These are phyloP conservation scores for Populus davidiana DNA, from an alignment of 345 rosid species.

Conservation along the genomic window DNA sequence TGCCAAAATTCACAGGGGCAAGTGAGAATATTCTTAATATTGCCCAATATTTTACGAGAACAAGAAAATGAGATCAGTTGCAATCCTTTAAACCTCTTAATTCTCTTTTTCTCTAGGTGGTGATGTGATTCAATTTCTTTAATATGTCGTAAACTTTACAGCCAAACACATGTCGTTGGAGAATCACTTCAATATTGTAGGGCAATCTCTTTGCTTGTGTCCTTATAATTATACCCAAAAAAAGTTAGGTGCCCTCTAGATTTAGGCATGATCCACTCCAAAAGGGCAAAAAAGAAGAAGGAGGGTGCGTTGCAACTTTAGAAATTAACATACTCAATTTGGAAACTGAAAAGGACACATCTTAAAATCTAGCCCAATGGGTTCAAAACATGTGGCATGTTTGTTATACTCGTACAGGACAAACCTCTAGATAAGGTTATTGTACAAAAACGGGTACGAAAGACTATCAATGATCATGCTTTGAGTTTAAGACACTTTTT, in stretches of 20 bases:
- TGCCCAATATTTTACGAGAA: too few relatives aligned
- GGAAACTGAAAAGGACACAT: background rate
- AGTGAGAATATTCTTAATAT: too few relatives aligned
- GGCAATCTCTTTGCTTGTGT: background rate
- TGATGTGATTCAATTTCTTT: background rate
- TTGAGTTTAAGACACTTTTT: background rate
- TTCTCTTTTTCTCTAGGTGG: background rate
- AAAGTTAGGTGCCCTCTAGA: background rate
- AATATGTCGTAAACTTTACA: background rate
- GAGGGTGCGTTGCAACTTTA: constrained; percentile 15
- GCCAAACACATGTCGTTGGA: background rate
- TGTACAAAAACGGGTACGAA: background rate
- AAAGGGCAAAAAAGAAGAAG: background rate
- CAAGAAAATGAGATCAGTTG: too few relatives aligned
- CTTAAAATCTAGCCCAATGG: background rate
- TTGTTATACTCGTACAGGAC: constrained; percentile 8
- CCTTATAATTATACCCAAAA: too few relatives aligned
- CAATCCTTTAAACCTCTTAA: background rate
- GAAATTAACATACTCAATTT: constrained; percentile 14
- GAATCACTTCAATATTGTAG: constrained; percentile 8
- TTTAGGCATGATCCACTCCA: constrained; percentile 10
- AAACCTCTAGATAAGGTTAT: constrained; percentile 4
- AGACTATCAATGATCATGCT: background rate
- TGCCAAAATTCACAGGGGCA: too few relatives aligned
- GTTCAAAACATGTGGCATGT: constrained; percentile 3